Evolutionary conservation across 1,284 basidiomycete species (phyloP).

Genomic region (Sporisorium exsertum): DNA sequence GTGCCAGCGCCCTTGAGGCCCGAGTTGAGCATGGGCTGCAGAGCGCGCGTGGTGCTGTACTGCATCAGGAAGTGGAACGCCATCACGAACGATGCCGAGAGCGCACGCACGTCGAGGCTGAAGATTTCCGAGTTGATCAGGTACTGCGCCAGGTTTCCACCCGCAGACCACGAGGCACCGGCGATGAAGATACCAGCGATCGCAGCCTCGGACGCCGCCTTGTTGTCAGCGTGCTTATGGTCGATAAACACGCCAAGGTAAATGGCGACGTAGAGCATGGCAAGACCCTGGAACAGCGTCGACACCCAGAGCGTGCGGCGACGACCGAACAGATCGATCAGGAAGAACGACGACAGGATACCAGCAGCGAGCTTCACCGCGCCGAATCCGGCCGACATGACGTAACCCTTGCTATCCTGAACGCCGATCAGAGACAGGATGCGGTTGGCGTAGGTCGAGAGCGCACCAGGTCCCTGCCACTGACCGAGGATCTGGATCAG

Average conservation of each 20-base stretch:
- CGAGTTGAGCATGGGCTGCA: slow-evolving; percentile 53
- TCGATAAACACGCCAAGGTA: slow-evolving; percentile 49
- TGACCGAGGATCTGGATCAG: slow-evolving; percentile 49
- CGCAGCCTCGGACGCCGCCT: slow-evolving; percentile 40
- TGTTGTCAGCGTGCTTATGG: slow-evolving; percentile 26
- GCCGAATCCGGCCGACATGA: slow-evolving; percentile 50
- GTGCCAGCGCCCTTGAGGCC: slow-evolving; percentile 43
- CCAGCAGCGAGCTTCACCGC: slow-evolving; percentile 46
- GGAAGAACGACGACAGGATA: slow-evolving; percentile 49
- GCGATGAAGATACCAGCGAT: slow-evolving; percentile 46
- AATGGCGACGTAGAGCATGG: slow-evolving; percentile 50
- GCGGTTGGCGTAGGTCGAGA: slow-evolving; percentile 51
- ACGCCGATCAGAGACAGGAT: slow-evolving; percentile 44
- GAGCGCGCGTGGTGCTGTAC: slow-evolving; percentile 41
- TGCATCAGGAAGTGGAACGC: slow-evolving; percentile 49
- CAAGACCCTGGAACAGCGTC: slow-evolving; percentile 38
- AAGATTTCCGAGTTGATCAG: slow-evolving; percentile 52
- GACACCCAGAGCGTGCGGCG: slow-evolving; percentile 45
- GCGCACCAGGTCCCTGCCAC: slow-evolving; percentile 47
- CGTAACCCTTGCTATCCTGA: slow-evolving; percentile 40
- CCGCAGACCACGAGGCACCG: slow-evolving; percentile 44
- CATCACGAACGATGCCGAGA: slow-evolving; percentile 49
- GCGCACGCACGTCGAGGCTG: slow-evolving; percentile 43
- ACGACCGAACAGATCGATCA: slow-evolving; percentile 51
- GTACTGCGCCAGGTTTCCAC: slow-evolving; percentile 52